Evolutionary conservation across 2,329 filamentous ascomycete genomes (phyloP).

Genomic region (Mollisiaceae sp.): DNA sequence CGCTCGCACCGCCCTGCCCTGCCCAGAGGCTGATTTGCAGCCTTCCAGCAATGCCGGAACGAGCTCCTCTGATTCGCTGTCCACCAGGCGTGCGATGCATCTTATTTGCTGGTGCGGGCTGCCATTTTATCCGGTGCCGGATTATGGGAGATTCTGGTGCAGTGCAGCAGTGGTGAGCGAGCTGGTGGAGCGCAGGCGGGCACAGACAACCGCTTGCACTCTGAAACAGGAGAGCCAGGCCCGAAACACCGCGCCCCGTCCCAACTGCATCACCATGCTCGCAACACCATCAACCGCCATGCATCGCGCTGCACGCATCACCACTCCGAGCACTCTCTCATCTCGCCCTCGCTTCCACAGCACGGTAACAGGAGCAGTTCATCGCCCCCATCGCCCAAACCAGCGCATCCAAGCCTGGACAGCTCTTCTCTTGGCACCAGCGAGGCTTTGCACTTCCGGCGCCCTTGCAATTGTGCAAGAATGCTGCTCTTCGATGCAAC

Average conservation of each 20-base stretch:
- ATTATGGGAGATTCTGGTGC: background rate
- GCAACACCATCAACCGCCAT: background rate
- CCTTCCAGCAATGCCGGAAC: background rate
- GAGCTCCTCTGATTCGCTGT: background rate
- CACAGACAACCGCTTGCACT: constrained; percentile 13
- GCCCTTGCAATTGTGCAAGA: background rate
- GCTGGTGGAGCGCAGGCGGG: background rate
- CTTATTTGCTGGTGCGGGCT: background rate
- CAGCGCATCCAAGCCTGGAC: background rate
- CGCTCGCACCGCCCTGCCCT: background rate
- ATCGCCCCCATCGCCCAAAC: background rate
- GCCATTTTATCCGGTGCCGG: constrained; percentile 12
- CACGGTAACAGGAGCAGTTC: background rate
- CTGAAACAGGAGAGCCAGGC: constrained; percentile 13
- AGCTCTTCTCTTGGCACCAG: constrained; percentile 1
- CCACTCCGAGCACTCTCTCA: constrained; percentile 5
- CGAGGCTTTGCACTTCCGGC: constrained; percentile 4
- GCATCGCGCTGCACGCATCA: background rate
- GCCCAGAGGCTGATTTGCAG: background rate
- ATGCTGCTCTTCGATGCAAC: background rate
- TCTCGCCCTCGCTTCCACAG: background rate
- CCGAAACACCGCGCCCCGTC: constrained; percentile 9
- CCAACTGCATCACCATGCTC: background rate
- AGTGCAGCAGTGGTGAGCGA: background rate
- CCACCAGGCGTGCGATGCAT: background rate